Evolutionary conservation across 768 basidiomycete species (phyloP), one percentile per base, ranked within the genome.

Genomic region (Ramaria sp.): DNA sequence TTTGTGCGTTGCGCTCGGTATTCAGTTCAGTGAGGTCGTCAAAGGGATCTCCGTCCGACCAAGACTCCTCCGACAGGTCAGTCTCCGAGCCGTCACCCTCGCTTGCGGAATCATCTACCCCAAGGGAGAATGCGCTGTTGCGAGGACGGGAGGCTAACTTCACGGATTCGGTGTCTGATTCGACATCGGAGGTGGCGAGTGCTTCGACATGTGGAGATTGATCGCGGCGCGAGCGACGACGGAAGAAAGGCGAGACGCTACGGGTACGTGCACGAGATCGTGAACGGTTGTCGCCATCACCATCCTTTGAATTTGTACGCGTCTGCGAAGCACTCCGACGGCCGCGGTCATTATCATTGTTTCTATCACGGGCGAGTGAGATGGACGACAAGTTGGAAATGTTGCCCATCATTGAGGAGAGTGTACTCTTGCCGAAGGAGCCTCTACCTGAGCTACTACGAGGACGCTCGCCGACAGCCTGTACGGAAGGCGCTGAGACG

Each of bases 11-110:
- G 61, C 77, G 82, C 68, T 91, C 88, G 1, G 93, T 95, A 68
- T 97, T 97, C 62, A 81, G 77, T 67, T 88, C 86, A 0, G 93
- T 97, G 62, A 88, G 74, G 38, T 82, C 78, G 69, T 95, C 90
- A 59, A 92, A 85, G 30, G 47, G 37, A 51, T 75, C 76, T 27
- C 79, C 80, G 41, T 81, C 80, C 59, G 78, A 79, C 70, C 78
- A 82, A 19, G 68, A 68, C 54, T 75, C 73, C 9, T 78, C 78
- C 19, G 59, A 59, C 13, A 78, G 78, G 45, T 81, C 81, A 0
- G 72, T 73, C 41, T 77, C 76, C 24, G 70, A 74, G 9, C 68
- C 73, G 5, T 69, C 30, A 59, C 65, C 72, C 63, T 86, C 88
- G n/a, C 81, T 85, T 31, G 72, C 74, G 48, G 78, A 76, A 57